phyloP scores from a whole-genome alignment of 2,329 filamentous ascomycete species.

The Uncinocarpus reesii region DNA sequence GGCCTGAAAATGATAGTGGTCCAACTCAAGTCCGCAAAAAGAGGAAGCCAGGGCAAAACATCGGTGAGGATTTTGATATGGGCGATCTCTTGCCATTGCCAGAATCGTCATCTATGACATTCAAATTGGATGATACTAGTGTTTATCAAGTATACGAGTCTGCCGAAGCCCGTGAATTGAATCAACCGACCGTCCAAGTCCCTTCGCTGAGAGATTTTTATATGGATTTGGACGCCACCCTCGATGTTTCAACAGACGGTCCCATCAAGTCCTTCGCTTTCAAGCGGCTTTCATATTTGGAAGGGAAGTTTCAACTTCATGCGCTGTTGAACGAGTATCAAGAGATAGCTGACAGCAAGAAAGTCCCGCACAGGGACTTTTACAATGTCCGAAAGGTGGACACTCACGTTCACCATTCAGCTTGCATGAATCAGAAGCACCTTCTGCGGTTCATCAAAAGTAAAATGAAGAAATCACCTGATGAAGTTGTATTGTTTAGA shows the following conservation, averaged over 20 bases:
- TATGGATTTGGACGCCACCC: slow-evolving; percentile 78
- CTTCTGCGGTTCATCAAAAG: slow-evolving; percentile 96
- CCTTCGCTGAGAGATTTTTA: slow-evolving; percentile 93
- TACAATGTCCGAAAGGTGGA: slow-evolving; percentile 99
- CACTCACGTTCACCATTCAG: slow-evolving; percentile 97
- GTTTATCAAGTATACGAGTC: slow-evolving; percentile 89
- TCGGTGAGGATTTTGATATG: slow-evolving; percentile 85
- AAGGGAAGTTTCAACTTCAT: slow-evolving; percentile 95
- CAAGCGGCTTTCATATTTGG: slow-evolving; percentile 82
- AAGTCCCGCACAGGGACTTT: slow-evolving; percentile 93
- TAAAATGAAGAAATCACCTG: slow-evolving; percentile 97
- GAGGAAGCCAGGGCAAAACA: slow-evolving; percentile 78
- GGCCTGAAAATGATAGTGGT: slow-evolving; percentile 21
- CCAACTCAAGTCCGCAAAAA: slow-evolving; percentile 44
- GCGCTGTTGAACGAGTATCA: slow-evolving; percentile 91
- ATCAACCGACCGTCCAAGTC: slow-evolving; percentile 66
- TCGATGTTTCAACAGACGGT: slow-evolving; percentile 85
- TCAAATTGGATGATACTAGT: slow-evolving; percentile 67
- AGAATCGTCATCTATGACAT: slow-evolving; percentile 58
- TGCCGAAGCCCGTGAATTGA: slow-evolving; percentile 49
- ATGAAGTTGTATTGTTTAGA: slow-evolving; percentile 84
- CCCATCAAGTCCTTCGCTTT: slow-evolving; percentile 97
- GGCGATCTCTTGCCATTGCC: slow-evolving; percentile 68
- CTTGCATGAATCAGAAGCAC: slow-evolving; percentile 99
- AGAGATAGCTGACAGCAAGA: slow-evolving; percentile 95